Evolutionary conservation across 768 basidiomycete genomes (phyloP), one percentile per base, ranked within the genome.

Genomic region (Neoboletus brunneissimus): DNA sequence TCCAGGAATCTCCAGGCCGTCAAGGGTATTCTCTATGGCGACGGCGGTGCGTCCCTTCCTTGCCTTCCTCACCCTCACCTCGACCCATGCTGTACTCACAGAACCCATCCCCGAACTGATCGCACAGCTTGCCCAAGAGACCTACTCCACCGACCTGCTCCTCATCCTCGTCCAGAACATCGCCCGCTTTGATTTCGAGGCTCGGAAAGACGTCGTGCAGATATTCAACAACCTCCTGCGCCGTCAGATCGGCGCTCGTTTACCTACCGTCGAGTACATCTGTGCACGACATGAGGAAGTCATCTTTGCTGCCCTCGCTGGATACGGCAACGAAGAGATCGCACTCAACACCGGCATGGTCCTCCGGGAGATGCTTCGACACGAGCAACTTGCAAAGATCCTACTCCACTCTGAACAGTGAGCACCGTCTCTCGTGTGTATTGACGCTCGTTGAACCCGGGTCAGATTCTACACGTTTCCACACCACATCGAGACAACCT

Each of bases 341-440:
- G 94, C 95, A 10, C 81, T 99, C 56, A 99, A 99, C 65, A 98
- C 96, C 0, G 96, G 97, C 10, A 96, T 97, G 94, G 90, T 98
- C 55, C 77, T 99, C 48, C 91, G 92, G 66, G 97, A 98, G 76
- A 98, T 98, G 91, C 75, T 99, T 62, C 81, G 89, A 61, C 91
- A 97, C 68, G 97, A 99, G 69, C 85, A 89, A 48, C 75, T 99
- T 23, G 87, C 88, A 43, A 92, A 94, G 79, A 86, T 94, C 51
- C 72, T 98, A 51, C 81, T 99, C 42, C 84, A 96, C 67, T 95
- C 94, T 13, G 95, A 98, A 60, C 86, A 96, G 96, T 96, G 71
- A 72, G 93, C 79, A 9, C 46, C n/a, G 27, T 18, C 37, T 46
- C n/a, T 45, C 20, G 16, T 43, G 3, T 35, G 16, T n/a, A 8